phyloP scores from a whole-genome alignment of 768 basidiomycete genomes.

The Scleroderma bovista region DNA sequence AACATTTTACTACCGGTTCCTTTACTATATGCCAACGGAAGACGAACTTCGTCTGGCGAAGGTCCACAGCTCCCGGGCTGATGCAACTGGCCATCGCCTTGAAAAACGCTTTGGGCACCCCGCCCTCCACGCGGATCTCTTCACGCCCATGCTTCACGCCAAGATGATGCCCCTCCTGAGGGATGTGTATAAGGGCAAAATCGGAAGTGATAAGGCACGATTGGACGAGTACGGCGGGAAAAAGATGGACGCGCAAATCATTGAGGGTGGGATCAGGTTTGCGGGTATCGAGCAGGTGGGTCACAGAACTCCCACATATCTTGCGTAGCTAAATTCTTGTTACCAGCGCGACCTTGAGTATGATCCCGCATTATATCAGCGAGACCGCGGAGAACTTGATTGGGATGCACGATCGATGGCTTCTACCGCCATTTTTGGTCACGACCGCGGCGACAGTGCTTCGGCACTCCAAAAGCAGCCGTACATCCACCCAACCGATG shows the following conservation, averaged over 20 bases:
- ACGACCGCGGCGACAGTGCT: conserved; percentile 30
- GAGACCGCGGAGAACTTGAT: conserved; percentile 80
- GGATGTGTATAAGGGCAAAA: conserved; percentile 73
- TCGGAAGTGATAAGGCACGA: conserved; percentile 56
- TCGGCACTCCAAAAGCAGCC: conserved; percentile 40
- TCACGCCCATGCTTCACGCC: conserved; percentile 84
- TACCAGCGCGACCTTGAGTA: conserved; percentile 67
- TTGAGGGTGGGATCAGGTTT: conserved; percentile 77
- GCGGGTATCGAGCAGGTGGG: conserved; percentile 72
- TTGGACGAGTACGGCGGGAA: conserved; percentile 76
- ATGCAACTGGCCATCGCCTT: conserved; percentile 66
- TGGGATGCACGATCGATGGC: conserved; percentile 82
- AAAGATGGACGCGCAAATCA: conserved; percentile 65
- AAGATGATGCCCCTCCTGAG: conserved; percentile 76
- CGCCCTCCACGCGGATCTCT: conserved; percentile 77
- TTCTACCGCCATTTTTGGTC: conserved; percentile 48
- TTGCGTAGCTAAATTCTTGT: neutral
- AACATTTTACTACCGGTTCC: conserved; percentile 62
- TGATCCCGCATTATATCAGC: conserved; percentile 70
- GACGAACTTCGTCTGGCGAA: conserved; percentile 69
- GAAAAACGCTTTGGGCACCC: conserved; percentile 95
- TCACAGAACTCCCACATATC: neutral
- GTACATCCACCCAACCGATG: conserved; percentile 30
- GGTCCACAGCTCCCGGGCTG: conserved; percentile 73
- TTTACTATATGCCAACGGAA: conserved; percentile 79